Percentiles rank a stretch among this genome's conserved stretches.
phyloP scores from a whole-genome alignment of 176 grass and related monocot genomes.

The Eleusine indica region DNA sequence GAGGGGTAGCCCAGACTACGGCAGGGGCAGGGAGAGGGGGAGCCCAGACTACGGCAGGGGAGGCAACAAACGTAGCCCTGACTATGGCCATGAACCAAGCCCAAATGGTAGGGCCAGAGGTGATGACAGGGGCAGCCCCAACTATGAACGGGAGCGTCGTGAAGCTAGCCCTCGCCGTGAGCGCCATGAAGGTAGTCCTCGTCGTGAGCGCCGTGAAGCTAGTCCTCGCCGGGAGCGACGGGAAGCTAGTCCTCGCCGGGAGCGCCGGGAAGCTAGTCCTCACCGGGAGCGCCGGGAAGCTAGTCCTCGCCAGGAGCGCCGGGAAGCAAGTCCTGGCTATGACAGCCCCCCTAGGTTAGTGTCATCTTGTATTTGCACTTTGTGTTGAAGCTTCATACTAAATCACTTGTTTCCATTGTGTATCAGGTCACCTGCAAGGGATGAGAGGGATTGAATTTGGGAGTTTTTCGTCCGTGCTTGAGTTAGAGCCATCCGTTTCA shows the following conservation, averaged over 20 bases:
- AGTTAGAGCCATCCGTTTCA: neutral
- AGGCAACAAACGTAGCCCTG: slow-evolving; percentile 61
- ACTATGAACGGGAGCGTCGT: slow-evolving; percentile 44
- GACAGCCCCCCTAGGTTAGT: slow-evolving; percentile 57
- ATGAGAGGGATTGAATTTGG: slow-evolving; percentile 49
- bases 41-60: slow-evolving; percentile 78
- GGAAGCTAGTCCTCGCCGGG: slow-evolving; percentile 49
- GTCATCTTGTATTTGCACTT: neutral
- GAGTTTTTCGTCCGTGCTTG: neutral
- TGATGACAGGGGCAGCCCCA: slow-evolving; percentile 56
- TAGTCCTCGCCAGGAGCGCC: slow-evolving; percentile 4
- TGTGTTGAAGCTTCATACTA: neutral
- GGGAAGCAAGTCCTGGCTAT: slow-evolving; percentile 56
- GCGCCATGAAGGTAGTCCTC: slow-evolving; percentile 34
- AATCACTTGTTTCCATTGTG: slow-evolving; percentile 29
- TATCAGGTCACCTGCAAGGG: slow-evolving; percentile 57
- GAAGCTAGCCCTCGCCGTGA: slow-evolving; percentile 53
- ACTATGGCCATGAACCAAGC: slow-evolving; percentile 64
- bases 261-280: slow-evolving; percentile 36
- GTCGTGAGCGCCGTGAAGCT: neutral
- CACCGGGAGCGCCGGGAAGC: slow-evolving; percentile 38
- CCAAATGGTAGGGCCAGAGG: slow-evolving; percentile 40
- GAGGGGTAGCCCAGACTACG: slow-evolving; percentile 75
- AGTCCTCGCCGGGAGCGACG: neutral
- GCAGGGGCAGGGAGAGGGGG: slow-evolving; percentile 53